A percentile compares a stretch with the other conserved stretches of the same genome.
Conservation (phyloP, 2,329 filamentous ascomycete species). For the Canariomyces notabilis region DNA sequence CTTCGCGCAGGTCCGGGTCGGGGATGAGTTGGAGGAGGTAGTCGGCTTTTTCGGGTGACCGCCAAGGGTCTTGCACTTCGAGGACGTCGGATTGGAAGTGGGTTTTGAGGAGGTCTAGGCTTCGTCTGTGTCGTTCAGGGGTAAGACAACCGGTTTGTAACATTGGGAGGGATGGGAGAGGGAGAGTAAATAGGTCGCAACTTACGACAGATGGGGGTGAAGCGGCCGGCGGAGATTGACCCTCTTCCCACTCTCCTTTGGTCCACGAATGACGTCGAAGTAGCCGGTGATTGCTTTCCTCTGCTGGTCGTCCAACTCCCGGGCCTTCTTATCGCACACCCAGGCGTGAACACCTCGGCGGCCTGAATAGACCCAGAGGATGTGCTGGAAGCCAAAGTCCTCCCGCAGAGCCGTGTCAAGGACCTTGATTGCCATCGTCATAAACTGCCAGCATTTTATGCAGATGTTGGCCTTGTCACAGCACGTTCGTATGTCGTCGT, state of each 20-base stretch:
- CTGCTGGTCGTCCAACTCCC: conserved; percentile 79
- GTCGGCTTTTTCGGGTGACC: conserved; percentile 61
- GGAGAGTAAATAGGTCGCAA: conserved; percentile 7
- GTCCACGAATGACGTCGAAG: conserved; percentile 83
- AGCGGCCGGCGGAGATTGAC: conserved; percentile 80
- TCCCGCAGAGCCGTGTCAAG: conserved; percentile 81
- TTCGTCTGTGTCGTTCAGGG: conserved; percentile 52
- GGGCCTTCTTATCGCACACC: conserved; percentile 88
- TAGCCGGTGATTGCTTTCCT: conserved; percentile 83
- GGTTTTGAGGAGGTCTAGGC: conserved; percentile 74
- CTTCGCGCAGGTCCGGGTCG: conserved; percentile 69
- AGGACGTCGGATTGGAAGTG: conserved; percentile 84
- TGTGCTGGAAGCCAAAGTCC: conserved; percentile 94
- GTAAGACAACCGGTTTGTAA: conserved; percentile 8
- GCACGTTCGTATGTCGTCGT: conserved; percentile 93
- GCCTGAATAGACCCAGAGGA: conserved; percentile 98
- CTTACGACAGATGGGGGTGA: conserved; percentile 78
- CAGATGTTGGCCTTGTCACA: conserved; percentile 93
- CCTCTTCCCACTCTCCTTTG: conserved; percentile 78
- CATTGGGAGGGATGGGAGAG: neutral
- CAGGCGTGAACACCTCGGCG: conserved; percentile 95
- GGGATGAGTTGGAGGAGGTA: conserved; percentile 81
- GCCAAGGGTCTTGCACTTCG: conserved; percentile 80
- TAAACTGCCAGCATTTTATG: conserved; percentile 90
- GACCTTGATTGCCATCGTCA: conserved; percentile 96